A percentile compares a stretch with the other conserved stretches of the same genome.
phyloP scores from a whole-genome alignment of 768 basidiomycete species.

The Russula sp. region DNA sequence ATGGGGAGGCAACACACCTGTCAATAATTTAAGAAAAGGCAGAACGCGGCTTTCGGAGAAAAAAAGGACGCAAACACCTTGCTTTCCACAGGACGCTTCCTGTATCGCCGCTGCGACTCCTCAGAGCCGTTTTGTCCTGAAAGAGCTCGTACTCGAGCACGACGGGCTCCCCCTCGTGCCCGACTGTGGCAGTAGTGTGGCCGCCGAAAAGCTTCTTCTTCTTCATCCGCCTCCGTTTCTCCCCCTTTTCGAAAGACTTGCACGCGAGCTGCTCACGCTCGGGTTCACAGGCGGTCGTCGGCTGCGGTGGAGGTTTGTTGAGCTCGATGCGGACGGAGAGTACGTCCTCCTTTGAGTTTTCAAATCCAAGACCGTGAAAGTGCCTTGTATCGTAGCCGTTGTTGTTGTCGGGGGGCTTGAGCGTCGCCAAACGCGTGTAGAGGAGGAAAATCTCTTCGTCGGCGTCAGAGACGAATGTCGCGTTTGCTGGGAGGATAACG shows the following conservation, averaged over 20 bases:
- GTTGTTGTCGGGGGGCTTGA: conserved; percentile 32
- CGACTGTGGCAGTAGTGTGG: background rate
- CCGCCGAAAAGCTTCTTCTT: background rate
- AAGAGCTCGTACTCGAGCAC: conserved; percentile 42
- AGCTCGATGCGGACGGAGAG: conserved; percentile 52
- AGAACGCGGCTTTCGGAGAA: too few species aligned
- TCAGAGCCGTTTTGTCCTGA: conserved; percentile 72
- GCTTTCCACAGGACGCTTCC: conserved; percentile 83
- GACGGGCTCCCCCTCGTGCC: conserved; percentile 7
- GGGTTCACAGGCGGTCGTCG: background rate
- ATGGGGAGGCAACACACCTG: too few species aligned
- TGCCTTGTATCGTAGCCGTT: conserved; percentile 20
- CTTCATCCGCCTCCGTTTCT: background rate
- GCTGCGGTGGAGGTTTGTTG: conserved; percentile 21
- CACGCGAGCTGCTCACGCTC: too few species aligned
- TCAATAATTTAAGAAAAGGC: too few species aligned
- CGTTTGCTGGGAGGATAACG: conserved; percentile 24
- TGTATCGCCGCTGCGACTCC: conserved; percentile 71
- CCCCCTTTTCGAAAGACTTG: background rate
- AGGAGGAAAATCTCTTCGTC: conserved; percentile 60
- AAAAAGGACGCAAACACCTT: conserved; percentile 58
- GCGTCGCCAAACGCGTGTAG: conserved; percentile 32
- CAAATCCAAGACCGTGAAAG: conserved; percentile 54
- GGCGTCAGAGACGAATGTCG: conserved; percentile 43
- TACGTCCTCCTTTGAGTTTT: conserved; percentile 54